Evolutionary conservation across 2,329 filamentous ascomycete species (phyloP), one percentile per base, ranked within the genome.

Genomic region (Zymoseptoria tritici): DNA sequence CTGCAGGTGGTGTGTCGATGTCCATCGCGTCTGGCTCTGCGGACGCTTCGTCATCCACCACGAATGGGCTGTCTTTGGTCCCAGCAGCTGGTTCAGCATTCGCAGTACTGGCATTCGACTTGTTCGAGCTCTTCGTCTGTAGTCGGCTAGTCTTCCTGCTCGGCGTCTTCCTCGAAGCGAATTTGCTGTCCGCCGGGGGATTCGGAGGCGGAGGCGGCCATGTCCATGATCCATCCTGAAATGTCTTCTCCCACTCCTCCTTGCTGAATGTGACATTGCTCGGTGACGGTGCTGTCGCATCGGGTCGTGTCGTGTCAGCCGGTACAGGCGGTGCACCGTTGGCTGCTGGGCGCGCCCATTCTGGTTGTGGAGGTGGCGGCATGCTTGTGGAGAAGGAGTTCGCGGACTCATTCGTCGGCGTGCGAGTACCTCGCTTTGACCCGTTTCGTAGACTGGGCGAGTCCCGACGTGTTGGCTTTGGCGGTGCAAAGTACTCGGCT

Each of bases 161-260:
- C 1, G 66, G 62, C n/a, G 63, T 67, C 22, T 71, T 74, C 22
- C 67, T 69, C n/a, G 69, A 63, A 26, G 72, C 58, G 56, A 53
- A 56, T 60, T 64, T 67, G 54, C 19, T 66, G 52, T 52, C 62
- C 59, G 26, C 60, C 54, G 0, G 60, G 42, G 13, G 65, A 46
- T 36, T 57, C 49, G 57, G 54, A 57, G 59, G 67, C 54, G 67
- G 69, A 8, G 67, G 63, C 7, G 69, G 61, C 58, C 66, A 68
- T 7, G 66, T 72, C 73, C 75, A 80, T 6, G 69, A 74, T 0
- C 76, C 64, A 51, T 79, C 77, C 55, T 76, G 75, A 64, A 79
- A 78, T 1, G 72, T 75, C 55, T 76, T 71, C 29, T 70, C 66
- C 78, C 78, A 80, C 46, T 73, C 67, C 56, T 78, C 73, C 52